Conservation (phyloP, 495 filamentous ascomycete species). For the Cetradonia linearis region DNA sequence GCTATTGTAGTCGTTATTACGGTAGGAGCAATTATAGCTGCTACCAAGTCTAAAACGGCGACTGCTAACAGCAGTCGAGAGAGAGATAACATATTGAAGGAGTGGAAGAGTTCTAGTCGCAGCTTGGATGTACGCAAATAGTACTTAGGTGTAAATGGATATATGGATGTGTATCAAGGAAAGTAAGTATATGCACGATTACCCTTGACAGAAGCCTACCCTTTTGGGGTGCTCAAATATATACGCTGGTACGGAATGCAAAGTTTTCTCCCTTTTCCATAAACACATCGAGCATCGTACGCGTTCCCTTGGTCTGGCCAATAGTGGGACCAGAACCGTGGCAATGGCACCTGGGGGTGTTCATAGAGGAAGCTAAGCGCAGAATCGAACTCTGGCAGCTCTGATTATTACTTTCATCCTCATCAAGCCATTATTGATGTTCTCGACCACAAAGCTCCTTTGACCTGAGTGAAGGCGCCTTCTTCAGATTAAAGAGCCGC, state of each 20-base stretch:
- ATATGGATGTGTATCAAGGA: not conserved
- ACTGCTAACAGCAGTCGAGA: not conserved
- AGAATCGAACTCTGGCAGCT: not conserved
- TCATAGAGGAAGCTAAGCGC: not conserved
- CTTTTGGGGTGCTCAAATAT: not conserved
- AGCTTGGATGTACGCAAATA: not conserved
- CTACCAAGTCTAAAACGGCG: not conserved
- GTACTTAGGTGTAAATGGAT: not conserved
- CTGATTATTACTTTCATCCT: not conserved
- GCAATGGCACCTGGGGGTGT: not conserved
- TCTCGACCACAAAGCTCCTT: conserved; percentile 3
- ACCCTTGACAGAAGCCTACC: not conserved
- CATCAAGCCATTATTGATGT: not conserved
- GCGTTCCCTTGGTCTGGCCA: not conserved
- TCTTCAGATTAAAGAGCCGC: too few species aligned
- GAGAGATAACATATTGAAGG: not conserved
- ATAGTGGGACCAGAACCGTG: not conserved
- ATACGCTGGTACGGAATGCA: conserved; percentile 1
- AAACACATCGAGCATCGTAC: not conserved
- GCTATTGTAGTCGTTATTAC: conserved; percentile 12
- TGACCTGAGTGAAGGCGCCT: too few species aligned
- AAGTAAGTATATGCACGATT: not conserved
- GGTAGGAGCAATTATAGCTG: conserved; percentile 5
- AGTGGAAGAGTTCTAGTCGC: not conserved
- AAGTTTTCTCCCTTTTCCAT: not conserved